phyloP scores from a whole-genome alignment of 805 yeast genomes.

The Martiniozyma abietophila region DNA sequence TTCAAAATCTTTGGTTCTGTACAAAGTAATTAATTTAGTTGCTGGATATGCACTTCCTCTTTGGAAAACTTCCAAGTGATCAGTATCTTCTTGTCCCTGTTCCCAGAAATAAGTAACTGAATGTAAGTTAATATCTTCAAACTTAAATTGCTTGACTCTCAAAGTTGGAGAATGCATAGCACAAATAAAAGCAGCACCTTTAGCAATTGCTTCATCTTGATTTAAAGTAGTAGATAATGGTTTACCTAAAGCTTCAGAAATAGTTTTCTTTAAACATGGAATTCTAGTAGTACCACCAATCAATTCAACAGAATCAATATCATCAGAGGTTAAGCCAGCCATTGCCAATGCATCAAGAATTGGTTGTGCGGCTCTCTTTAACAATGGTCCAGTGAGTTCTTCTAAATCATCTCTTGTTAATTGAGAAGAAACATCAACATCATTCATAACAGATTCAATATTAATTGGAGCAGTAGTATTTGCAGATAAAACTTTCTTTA shows the following conservation, averaged over 20 bases:
- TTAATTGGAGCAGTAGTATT: slow-evolving; percentile 90
- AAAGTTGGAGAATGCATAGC: slow-evolving; percentile 98
- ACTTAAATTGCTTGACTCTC: slow-evolving; percentile 97
- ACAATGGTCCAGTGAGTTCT: slow-evolving; percentile 74
- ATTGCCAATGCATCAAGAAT: slow-evolving; percentile 71
- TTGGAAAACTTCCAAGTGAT: slow-evolving; percentile 94
- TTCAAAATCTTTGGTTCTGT: slow-evolving; percentile 82
- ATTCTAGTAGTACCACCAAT: slow-evolving; percentile 99
- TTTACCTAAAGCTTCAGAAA: slow-evolving; percentile 75
- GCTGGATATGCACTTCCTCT: slow-evolving; percentile 88
- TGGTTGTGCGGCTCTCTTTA: slow-evolving; percentile 69
- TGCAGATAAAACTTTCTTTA: slow-evolving; percentile 95
- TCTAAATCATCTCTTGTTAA: slow-evolving; percentile 89
- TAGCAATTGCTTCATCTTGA: slow-evolving; percentile 98
- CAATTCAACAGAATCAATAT: slow-evolving; percentile 85
- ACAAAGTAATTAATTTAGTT: slow-evolving; percentile 89
- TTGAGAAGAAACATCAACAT: slow-evolving; percentile 86
- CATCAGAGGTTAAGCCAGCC: slow-evolving; percentile 64
- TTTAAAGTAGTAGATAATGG: slow-evolving; percentile 87
- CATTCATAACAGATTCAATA: slow-evolving; percentile 95
- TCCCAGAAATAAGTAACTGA: slow-evolving; percentile 95
- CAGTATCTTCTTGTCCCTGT: slow-evolving; percentile 83
- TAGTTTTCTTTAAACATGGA: slow-evolving; percentile 79
- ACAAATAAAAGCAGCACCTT: slow-evolving; percentile 98
- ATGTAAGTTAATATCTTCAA: slow-evolving; percentile 87